Evolutionary conservation across 2,329 filamentous ascomycete species (phyloP).

Genomic region (Dryadomyces quercivorus): DNA sequence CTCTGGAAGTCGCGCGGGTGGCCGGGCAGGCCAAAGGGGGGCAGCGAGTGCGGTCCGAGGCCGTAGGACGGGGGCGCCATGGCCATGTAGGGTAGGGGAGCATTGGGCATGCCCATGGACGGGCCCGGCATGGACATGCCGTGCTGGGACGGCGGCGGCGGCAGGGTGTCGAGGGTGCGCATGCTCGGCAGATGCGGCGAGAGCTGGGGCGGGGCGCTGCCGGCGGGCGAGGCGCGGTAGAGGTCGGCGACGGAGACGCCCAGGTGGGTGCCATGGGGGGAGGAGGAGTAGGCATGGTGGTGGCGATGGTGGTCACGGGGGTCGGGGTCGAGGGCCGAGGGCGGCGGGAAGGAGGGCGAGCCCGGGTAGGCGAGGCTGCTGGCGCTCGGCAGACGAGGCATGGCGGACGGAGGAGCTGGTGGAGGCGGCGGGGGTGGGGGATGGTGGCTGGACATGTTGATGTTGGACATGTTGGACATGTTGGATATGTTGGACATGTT

Average conservation of each 20-base stretch:
- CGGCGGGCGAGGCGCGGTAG: constrained; percentile 11
- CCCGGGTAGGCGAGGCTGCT: constrained; percentile 11
- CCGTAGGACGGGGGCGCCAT: constrained; percentile 27
- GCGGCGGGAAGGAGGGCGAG: constrained; percentile 11
- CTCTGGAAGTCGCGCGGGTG: neutral
- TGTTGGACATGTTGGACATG: neutral
- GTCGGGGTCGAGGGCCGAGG: constrained; percentile 8
- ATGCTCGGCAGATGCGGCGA: constrained; percentile 16
- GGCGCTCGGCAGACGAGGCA: constrained; percentile 8
- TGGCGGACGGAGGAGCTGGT: constrained; percentile 3
- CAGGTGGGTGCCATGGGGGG: neutral
- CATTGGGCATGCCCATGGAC: constrained; percentile 18
- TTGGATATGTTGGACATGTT: neutral
- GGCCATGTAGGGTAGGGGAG: constrained; percentile 30
- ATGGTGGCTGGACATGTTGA: neutral
- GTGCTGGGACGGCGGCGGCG: constrained; percentile 1
- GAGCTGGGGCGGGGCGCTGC: constrained; percentile 4
- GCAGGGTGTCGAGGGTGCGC: constrained; percentile 14
- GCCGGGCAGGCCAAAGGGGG: constrained; percentile 28
- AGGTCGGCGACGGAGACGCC: constrained; percentile 10
- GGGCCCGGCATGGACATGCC: constrained; percentile 17
- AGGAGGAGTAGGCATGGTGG: neutral
- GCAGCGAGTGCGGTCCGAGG: constrained; percentile 30
- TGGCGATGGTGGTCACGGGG: constrained; percentile 8
- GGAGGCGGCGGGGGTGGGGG: constrained; percentile 4